These are phyloP conservation scores for Aegilops sharonensis DNA, from an alignment of 176 grass and related monocot species.

Conservation along the genomic window DNA sequence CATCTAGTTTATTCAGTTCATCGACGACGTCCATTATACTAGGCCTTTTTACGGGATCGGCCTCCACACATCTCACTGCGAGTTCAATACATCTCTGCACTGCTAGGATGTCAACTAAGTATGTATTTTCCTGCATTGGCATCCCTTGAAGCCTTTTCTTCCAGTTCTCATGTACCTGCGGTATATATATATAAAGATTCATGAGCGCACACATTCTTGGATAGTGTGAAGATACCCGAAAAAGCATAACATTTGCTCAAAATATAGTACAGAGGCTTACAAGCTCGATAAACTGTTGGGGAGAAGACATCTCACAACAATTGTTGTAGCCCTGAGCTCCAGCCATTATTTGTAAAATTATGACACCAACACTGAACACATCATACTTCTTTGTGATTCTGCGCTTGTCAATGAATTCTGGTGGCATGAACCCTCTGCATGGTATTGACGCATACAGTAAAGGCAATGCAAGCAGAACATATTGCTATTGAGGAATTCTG, in stretches of 20 bases:
- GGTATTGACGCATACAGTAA: not conserved
- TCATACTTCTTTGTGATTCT: too few species aligned
- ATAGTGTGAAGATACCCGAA: not conserved
- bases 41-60: not conserved
- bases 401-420: too few species aligned
- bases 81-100: not conserved
- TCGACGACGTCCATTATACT: not conserved
- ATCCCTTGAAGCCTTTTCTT: not conserved
- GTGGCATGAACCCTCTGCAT: too few species aligned
- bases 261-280: not conserved
- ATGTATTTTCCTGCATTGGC: not conserved
- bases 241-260: not conserved
- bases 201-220: not conserved
- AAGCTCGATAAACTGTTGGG: not conserved
- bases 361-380: too few species aligned
- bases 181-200: not conserved
- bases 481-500: not conserved
- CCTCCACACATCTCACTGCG: not conserved
- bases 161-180: not conserved
- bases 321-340: not conserved
- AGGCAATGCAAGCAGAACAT: not conserved
- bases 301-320: not conserved
- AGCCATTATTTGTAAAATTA: too few species aligned
- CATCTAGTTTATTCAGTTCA: not conserved
- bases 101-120: not conserved